Evolutionary conservation across 768 basidiomycete genomes (phyloP).

Genomic region (Exsudoporus frostii): DNA sequence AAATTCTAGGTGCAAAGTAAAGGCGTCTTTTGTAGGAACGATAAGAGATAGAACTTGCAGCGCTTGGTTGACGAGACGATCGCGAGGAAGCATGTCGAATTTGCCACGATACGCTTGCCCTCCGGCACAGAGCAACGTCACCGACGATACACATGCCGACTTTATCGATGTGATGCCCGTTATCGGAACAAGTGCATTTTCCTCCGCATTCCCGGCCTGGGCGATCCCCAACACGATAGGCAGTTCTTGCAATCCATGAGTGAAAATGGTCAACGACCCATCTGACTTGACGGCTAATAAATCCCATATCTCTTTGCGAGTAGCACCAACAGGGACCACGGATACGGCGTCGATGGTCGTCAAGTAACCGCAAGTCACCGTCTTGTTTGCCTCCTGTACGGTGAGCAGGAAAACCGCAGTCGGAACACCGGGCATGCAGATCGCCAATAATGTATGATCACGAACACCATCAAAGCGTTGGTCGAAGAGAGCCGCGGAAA

Average conservation of each 20-base stretch:
- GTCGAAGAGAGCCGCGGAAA: constrained; percentile 64
- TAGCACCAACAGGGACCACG: constrained; percentile 56
- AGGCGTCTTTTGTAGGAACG: constrained; percentile 54
- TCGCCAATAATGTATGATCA: constrained; percentile 51
- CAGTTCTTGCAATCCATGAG: constrained; percentile 53
- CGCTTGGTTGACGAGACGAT: constrained; percentile 54
- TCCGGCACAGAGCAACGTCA: constrained; percentile 53
- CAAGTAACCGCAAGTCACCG: constrained; percentile 40
- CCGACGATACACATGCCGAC: constrained; percentile 48
- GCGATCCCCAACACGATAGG: constrained; percentile 33
- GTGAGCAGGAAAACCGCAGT: constrained; percentile 48
- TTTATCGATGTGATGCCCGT: constrained; percentile 42
- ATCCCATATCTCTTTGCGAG: constrained; percentile 64
- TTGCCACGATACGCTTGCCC: constrained; percentile 44
- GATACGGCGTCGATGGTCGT: constrained; percentile 46
- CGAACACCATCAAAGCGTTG: constrained; percentile 56
- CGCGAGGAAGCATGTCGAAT: constrained; percentile 55
- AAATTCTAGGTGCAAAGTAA: constrained; percentile 53
- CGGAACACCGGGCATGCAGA: constrained; percentile 50
- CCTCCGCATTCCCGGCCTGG: constrained; percentile 5
- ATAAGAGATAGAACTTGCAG: constrained; percentile 62
- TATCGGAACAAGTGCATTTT: constrained; percentile 9
- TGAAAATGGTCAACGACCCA: constrained; percentile 53
- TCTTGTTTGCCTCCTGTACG: constrained; percentile 37
- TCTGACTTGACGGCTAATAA: constrained; percentile 62